Evolutionary conservation across 2,329 filamentous ascomycete genomes (phyloP), one percentile per base, ranked within the genome.

Genomic region (Epicoccum nigrum): DNA sequence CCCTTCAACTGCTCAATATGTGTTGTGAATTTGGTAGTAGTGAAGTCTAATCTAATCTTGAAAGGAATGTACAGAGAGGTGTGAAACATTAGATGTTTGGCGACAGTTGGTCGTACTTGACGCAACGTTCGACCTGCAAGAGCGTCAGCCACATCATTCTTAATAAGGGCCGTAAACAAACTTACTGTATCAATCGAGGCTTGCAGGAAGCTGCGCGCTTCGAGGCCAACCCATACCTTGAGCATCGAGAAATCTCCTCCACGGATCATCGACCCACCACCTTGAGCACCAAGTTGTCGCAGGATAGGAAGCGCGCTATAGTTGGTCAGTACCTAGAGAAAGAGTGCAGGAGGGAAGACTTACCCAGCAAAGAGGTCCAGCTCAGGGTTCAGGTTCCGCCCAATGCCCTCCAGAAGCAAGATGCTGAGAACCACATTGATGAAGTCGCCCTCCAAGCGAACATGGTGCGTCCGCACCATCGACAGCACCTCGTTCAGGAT

Each of bases 361-460:
- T 67, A 86, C 84, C 83, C 86, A 67, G 86, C 86, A 59, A 99
- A 87, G 11, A 99, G 79, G 74, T 99, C 94, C 38, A 97, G 79
- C 45, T 93, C 81, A 0, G 94, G 93, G 70, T 97, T 88, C 13
- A 99, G 76, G 52, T 82, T 90, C 55, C 94, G 83, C 0, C 94
- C 94, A 65, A 97, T 99, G 6, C 94, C 94, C 71, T 99, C 94
- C 1, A 99, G 81, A 2, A 99, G 81, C 27, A 99, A 77, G 45
- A 97, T 97, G 53, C 91, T 96, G 51, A 99, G 88, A 23, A 99
- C 93, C 4, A 99, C 94, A 68, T 99, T 99, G 69, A 99, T 92
- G 69, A 97, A 99, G 71, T 99, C 94, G 7, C 94, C 94, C 74
- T 99, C 94, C 42, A 99, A 83, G 7, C 94, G 83, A 4, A 99